Base-by-base conservation (phyloP, 768 basidiomycete genomes). In the Panaeolus papilionaceus region DNA sequence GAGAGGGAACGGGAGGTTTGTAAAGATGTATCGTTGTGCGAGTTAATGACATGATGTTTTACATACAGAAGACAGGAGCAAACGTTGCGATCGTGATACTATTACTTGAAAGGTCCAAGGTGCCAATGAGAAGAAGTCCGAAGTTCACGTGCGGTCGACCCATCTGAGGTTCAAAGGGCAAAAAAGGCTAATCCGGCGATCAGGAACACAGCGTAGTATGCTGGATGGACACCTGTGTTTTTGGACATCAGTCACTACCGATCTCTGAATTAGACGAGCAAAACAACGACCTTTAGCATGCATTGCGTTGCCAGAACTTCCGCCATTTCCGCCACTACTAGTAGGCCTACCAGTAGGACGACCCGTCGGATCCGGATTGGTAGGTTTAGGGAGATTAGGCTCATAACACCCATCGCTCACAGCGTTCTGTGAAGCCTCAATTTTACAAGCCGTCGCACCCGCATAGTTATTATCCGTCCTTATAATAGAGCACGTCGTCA, bases 381-480 rank as follows among this genome's bases (percentile, higher is more conserved):
- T 11, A 58, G 54, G 54, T 58, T 58, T 58, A 12, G 54, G 54
- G 2, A 58, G 33, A 58, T 58, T 58, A 42, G 66, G 65, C 49
- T 67, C 63, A 33, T 68, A 69, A 49, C 71, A 68, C 33, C 69
- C 69, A 64, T 72, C 69, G 38, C 67, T 70, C 28, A 70, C 68
- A 61, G 63, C 45, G 40, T 63, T 67, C 65, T 70, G 69, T 44
- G 26, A 61, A 2, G 37, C 61, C 45, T 67, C 63, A 6, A 67
- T 44, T 38, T 67, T 67, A 62, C 69, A 70, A 61, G 39, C 65
- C 64, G 69, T 64, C 7, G 64, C 61, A 26, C 63, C 63, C 16
- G 54, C 63, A 37, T 42, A 45, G 28, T 40, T 63, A 51, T 70
- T 70, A 61, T 70, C 66, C 18, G 28, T n/a, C 37, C 64, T 45